A percentile compares a stretch with the other conserved stretches of the same genome.
phyloP scores from a whole-genome alignment of 441 rosid species.

The Gossypium gossypioides region DNA sequence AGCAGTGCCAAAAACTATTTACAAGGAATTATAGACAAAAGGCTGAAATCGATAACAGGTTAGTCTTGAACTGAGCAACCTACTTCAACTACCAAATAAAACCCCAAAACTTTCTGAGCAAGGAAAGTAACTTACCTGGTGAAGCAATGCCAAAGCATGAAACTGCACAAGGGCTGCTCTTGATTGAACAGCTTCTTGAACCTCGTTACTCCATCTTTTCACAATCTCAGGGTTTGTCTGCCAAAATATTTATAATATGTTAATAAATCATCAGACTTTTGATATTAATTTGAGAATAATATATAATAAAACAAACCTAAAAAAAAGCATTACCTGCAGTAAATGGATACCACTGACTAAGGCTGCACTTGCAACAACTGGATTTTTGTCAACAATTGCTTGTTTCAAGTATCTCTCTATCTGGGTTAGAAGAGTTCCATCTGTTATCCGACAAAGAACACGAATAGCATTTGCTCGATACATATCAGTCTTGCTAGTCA shows the following conservation, averaged over 20 bases:
- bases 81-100: background rate
- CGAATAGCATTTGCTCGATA: slow-evolving; percentile 96
- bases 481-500: slow-evolving; percentile 97
- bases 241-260: slow-evolving; percentile 10
- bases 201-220: slow-evolving; percentile 98
- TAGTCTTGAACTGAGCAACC: background rate
- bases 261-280: background rate
- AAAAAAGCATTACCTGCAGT: slow-evolving; percentile 56
- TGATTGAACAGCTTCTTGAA: slow-evolving; percentile 96
- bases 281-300: background rate
- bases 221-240: slow-evolving; percentile 97
- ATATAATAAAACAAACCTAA: background rate
- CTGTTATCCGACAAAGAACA: slow-evolving; percentile 87
- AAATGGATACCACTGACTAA: slow-evolving; percentile 96
- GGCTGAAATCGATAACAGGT: background rate
- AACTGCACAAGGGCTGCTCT: slow-evolving; percentile 95
- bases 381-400: slow-evolving; percentile 98
- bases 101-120: slow-evolving; percentile 4
- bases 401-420: slow-evolving; percentile 95
- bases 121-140: slow-evolving; percentile 49
- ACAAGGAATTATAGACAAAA: background rate
- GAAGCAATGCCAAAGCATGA: slow-evolving; percentile 90
- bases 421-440: slow-evolving; percentile 86
- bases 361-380: slow-evolving; percentile 98
- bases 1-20: background rate